Evolutionary conservation across 345 rosid species (phyloP), one percentile per base, ranked within the genome.

Genomic region (Dovyalis caffra): DNA sequence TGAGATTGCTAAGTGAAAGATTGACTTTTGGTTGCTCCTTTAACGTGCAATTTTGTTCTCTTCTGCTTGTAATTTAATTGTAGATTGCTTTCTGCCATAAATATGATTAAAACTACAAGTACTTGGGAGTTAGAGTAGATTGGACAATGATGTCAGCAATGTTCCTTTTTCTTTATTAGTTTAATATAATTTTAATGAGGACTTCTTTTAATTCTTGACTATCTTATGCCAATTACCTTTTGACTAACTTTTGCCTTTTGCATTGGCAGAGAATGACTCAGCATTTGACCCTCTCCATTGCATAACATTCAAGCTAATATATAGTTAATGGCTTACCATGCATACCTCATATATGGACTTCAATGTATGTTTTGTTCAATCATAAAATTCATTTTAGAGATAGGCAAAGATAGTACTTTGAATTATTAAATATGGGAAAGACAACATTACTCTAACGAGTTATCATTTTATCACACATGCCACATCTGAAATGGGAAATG

Each of bases 331-430:
- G 99, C 98, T 93, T 68, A 53, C 88, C 53, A 93, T 95, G 93
- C 99, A 81, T 9, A 97, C 99, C 10, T 95, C 98, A 43, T 95
- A 95, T 82, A 95, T 95, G 99, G 99, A 95, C 83, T 95, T 95
- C 83, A 95, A 95, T 78, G 99, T 93, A 83, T 67, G 88, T 66
- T 61, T 72, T 62, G 68, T 64, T 79, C 38, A 71, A 33, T 47
- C 68, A 1, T 47, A 58, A 53, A 60, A 47, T 71, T 78, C 61
- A 26, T 73, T 67, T 15, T 43, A 40, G 35, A 34, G 2, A 69
- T 73, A 68, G n/a, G n/a, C n/a, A n/a, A n/a, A n/a, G n/a, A n/a
- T n/a, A n/a, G n/a, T n/a, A n/a, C n/a, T n/a, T n/a, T n/a, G n/a
- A n/a, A n/a, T n/a, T n/a, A n/a, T n/a, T n/a, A n/a, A n/a, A n/a